Percentiles rank a stretch among this genome's conserved stretches.
Evolutionary conservation across 2,329 filamentous ascomycete genomes (phyloP).

Genomic region (Phyllosticta ampelicida): DNA sequence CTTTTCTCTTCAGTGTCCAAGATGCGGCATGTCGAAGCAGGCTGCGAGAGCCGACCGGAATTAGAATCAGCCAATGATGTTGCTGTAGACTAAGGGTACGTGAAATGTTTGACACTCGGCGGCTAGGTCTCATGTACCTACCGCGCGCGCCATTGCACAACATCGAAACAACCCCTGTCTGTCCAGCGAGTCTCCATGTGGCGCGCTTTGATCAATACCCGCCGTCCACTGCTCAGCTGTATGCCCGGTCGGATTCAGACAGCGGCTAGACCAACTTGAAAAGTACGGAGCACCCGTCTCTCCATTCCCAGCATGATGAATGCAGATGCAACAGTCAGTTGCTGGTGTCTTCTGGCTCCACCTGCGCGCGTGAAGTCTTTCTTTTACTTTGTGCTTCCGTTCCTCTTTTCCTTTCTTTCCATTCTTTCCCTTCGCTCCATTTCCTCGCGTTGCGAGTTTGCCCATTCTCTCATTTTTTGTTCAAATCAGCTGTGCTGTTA

Average conservation of each 20-base stretch:
- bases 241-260: conserved; percentile 19
- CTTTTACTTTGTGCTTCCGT: conserved; percentile 13
- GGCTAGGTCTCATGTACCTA: background rate
- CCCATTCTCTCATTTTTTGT: conserved; percentile 18
- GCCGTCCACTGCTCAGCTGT: background rate
- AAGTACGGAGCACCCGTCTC: conserved; percentile 21
- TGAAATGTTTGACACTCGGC: background rate
- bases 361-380: background rate
- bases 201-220: background rate
- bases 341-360: background rate
- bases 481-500: conserved; percentile 22
- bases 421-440: conserved; percentile 14
- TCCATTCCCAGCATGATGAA: conserved; percentile 6
- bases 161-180: background rate
- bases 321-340: background rate
- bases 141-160: background rate
- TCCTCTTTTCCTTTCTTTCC: conserved; percentile 17
- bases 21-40: background rate
- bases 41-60: background rate
- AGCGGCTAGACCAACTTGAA: conserved; percentile 30
- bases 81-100: background rate
- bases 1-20: background rate
- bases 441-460: background rate
- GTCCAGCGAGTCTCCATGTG: background rate
- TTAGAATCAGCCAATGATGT: background rate